These are phyloP conservation scores for Pyropia yezoensis DNA, from an alignment of 23 red algal species.

Conservation along the genomic window DNA sequence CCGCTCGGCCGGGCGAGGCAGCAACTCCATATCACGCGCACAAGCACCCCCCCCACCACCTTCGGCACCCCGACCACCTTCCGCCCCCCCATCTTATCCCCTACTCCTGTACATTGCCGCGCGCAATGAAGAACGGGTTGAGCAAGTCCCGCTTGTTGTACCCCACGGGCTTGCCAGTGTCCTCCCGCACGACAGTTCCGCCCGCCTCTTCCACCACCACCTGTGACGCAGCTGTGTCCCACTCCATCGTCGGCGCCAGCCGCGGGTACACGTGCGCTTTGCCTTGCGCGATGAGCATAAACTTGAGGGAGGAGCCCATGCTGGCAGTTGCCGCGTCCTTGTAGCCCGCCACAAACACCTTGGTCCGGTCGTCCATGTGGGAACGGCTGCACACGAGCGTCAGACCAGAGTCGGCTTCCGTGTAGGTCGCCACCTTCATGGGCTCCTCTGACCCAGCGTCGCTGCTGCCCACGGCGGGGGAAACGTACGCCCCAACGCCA, in stretches of 20 bases:
- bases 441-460: neutral
- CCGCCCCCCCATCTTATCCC: too few species aligned
- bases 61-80: too few species aligned
- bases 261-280: constrained; percentile 70
- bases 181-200: constrained; percentile 31
- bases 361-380: constrained; percentile 56
- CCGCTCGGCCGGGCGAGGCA: too few species aligned
- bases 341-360: constrained; percentile 33
- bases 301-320: constrained; percentile 72
- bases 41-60: too few species aligned
- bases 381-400: constrained; percentile 42
- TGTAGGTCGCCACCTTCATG: constrained; percentile 32
- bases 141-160: constrained; percentile 64
- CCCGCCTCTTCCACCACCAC: constrained; percentile 73
- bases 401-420: constrained; percentile 32
- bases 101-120: constrained; percentile 13
- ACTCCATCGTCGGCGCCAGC: constrained; percentile 80
- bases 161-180: constrained; percentile 54
- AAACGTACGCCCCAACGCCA: constrained; percentile 31
- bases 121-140: constrained; percentile 65
- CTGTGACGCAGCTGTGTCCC: constrained; percentile 77
- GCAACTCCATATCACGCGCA: too few species aligned
- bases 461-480: neutral
- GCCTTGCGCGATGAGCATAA: constrained; percentile 59
- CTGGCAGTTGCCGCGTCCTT: constrained; percentile 43